Evolutionary conservation across 1,284 basidiomycete genomes (phyloP).

Genomic region (Stereum hirsutum): DNA sequence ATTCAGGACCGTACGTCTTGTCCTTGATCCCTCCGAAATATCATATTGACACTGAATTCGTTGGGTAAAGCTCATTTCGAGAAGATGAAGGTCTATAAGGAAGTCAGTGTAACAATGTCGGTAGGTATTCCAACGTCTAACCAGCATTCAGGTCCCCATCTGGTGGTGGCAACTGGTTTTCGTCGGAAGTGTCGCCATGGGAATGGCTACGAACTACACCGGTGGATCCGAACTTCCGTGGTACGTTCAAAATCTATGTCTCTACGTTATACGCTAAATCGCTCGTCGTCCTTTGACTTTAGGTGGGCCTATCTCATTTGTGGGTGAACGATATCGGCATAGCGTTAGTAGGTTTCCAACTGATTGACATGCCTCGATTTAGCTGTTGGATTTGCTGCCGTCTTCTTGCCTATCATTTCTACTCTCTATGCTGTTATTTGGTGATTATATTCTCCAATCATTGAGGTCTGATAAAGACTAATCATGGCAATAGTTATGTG

Average conservation of each 20-base stretch:
- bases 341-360: slow-evolving; percentile 3
- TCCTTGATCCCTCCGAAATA: too few relatives aligned
- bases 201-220: slow-evolving; percentile 42
- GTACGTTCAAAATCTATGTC: slow-evolving; percentile 25
- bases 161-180: slow-evolving; percentile 42
- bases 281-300: too few relatives aligned
- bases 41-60: neutral
- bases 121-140: too few relatives aligned
- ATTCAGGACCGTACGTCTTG: too few relatives aligned
- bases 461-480: too few relatives aligned
- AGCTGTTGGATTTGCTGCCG: slow-evolving; percentile 29
- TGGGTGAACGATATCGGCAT: too few relatives aligned
- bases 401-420: slow-evolving; percentile 44
- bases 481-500: too few relatives aligned
- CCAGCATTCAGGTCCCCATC: too few relatives aligned
- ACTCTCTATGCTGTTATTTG: slow-evolving; percentile 33
- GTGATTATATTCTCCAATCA: too few relatives aligned
- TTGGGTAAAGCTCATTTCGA: neutral
- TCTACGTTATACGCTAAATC: slow-evolving; percentile 14
- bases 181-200: slow-evolving; percentile 35
- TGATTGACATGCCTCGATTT: slow-evolving; percentile 3
- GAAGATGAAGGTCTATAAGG: neutral
- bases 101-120: too few relatives aligned
- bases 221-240: slow-evolving; percentile 42
- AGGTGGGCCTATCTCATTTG: too few relatives aligned